Conservation (phyloP, 805 yeast species). For the Starmerella cellae region DNA sequence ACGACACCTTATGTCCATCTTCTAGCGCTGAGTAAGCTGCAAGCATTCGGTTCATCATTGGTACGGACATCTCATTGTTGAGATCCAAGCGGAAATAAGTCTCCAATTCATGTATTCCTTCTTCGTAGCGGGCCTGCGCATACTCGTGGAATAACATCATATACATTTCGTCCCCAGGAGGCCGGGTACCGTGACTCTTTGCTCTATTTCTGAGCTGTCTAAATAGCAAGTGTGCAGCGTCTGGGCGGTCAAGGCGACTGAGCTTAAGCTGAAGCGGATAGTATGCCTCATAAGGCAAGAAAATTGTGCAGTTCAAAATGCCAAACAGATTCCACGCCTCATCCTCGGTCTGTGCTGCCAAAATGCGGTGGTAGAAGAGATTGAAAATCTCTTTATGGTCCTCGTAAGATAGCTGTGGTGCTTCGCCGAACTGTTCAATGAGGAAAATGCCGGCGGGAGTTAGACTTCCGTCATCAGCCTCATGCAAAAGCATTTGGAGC, state of each 20-base stretch:
- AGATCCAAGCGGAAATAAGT: slow-evolving; percentile 51
- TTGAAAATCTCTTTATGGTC: slow-evolving; percentile 31
- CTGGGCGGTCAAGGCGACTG: slow-evolving; percentile 40
- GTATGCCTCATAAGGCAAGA: slow-evolving; percentile 45
- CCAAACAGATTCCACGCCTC: slow-evolving; percentile 50
- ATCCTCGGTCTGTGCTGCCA: slow-evolving; percentile 28
- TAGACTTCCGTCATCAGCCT: slow-evolving; percentile 26
- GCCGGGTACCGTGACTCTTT: slow-evolving; percentile 37
- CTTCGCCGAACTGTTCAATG: slow-evolving; percentile 32
- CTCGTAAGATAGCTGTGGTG: slow-evolving; percentile 21
- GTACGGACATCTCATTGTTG: slow-evolving; percentile 41
- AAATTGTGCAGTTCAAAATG: slow-evolving; percentile 41
- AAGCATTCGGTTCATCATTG: slow-evolving; percentile 47
- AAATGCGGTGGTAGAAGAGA: slow-evolving; percentile 36
- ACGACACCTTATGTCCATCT: slow-evolving; percentile 42
- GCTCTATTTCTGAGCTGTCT: slow-evolving; percentile 44
- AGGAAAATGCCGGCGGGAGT: slow-evolving; percentile 30
- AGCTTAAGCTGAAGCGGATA: slow-evolving; percentile 47
- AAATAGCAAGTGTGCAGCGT: slow-evolving; percentile 50
- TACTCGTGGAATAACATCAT: slow-evolving; percentile 46
- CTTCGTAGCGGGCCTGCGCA: slow-evolving; percentile 45
- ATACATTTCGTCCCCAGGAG: slow-evolving; percentile 46
- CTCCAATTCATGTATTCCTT: slow-evolving; percentile 55
- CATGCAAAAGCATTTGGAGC: slow-evolving; percentile 29
- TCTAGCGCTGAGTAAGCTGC: slow-evolving; percentile 49